Evolutionary conservation across 1,139 yeast species (phyloP).

Genomic region (Geotrichum cucujoidarum): DNA sequence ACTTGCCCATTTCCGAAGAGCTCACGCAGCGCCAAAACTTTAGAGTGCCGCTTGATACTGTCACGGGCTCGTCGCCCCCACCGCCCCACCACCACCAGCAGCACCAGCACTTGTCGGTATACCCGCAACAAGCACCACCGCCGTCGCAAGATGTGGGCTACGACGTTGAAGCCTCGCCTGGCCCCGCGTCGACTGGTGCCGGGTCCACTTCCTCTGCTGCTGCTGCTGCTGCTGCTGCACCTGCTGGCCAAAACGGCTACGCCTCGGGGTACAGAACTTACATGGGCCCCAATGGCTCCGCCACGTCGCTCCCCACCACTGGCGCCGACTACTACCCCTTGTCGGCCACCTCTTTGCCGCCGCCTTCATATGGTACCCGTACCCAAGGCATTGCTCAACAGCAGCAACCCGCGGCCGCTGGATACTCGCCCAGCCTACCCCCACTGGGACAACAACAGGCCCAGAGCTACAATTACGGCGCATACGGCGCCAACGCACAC

Average conservation of each 20-base stretch:
- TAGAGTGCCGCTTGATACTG: slow-evolving; percentile 39
- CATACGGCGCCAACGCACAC: not conserved
- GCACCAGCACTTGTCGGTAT: not conserved
- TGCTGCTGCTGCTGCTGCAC: slow-evolving; percentile 21
- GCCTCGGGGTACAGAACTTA: not conserved
- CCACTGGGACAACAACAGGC: not conserved
- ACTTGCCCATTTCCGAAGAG: slow-evolving; percentile 51
- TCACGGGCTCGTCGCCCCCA: slow-evolving; percentile 25
- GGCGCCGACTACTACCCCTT: no score
- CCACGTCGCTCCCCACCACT: no score
- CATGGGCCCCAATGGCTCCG: no score
- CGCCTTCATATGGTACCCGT: not conserved
- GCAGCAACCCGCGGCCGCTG: slow-evolving; percentile 5
- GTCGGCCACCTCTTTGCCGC: no score
- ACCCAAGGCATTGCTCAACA: slow-evolving; percentile 17
- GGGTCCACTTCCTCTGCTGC: slow-evolving; percentile 21
- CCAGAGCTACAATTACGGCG: not conserved
- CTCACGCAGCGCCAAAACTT: slow-evolving; percentile 58
- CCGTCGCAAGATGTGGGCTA: slow-evolving; percentile 4
- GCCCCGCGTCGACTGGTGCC: slow-evolving; percentile 17
- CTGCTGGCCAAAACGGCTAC: slow-evolving; percentile 19
- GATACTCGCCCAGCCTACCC: slow-evolving; percentile 12
- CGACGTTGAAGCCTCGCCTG: not conserved
- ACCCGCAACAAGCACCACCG: not conserved
- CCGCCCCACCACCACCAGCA: slow-evolving; percentile 18